Base-by-base conservation (phyloP, 2,329 filamentous ascomycete genomes). In the Talaromyces islandicus region DNA sequence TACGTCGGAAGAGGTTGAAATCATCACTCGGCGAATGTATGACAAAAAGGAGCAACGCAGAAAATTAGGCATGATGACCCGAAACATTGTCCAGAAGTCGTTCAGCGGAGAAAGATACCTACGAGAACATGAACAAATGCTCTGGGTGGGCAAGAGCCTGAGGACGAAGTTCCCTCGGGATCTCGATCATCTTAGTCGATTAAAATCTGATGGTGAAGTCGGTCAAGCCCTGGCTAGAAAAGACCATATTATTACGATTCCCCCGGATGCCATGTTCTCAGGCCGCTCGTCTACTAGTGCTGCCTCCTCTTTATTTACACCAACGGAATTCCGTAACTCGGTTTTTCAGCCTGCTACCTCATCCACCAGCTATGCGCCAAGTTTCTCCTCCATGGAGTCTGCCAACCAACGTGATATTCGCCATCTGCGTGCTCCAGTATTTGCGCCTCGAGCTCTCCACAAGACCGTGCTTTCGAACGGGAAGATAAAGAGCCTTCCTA, bases 51-150 rank as follows among this genome's bases (percentile, higher is more conserved):
- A 81, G 0, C 80, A 84, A 64, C 80, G 84, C 32, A 77, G 81
- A 64, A 80, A 81, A 62, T 74, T 86, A 2, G 84, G 84, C 51
- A 83, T 86, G 78, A 80, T 81, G 72, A 82, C 81, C 1, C 79
- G 84, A 24, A 75, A 76, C 48, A 85, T 85, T 50, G 84, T 86
- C 3, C 80, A 84, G 58, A 83, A 83, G 64, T 82, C 79, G 12
- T 86, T 86, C 69, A 80, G 80, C 55, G 83, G 83, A 2, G 81
- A 85, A 50, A 77, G 83, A 0, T 86, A 86, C 67, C 77, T 86
- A 25, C 80, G 85, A 41, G 84, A 85, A 68, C 83, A 86, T 68
- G 84, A 86, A 67, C 84, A 87, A 66, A 83, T 81, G 80, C 79
- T 83, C 60, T 84, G 82, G 81, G 72, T 77, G 41, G 74, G 74